Percentiles rank a stretch among this genome's conserved stretches.
These are phyloP conservation scores for Dothideomycetes sp. DNA, from an alignment of 2,329 filamentous ascomycete species.

Conservation along the genomic window DNA sequence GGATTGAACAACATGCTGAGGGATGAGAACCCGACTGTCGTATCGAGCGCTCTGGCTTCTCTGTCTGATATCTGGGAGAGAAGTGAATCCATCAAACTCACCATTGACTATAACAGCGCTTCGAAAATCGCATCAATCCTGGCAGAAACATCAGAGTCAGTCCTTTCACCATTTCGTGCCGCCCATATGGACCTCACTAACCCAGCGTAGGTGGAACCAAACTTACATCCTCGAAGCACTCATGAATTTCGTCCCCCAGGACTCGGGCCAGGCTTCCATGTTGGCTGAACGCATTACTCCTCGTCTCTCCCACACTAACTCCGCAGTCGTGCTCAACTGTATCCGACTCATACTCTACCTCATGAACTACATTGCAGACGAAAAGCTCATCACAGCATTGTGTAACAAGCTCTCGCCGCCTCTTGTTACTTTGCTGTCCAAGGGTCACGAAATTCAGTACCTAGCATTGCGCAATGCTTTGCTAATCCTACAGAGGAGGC, in stretches of 20 bases:
- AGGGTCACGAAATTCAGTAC: conserved; percentile 97
- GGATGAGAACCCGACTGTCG: conserved; percentile 95
- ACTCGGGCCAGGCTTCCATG: conserved; percentile 75
- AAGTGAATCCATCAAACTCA: conserved; percentile 94
- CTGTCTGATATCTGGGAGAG: conserved; percentile 98
- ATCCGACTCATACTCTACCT: conserved; percentile 94
- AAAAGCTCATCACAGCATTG: conserved; percentile 76
- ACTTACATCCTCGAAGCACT: conserved; percentile 96
- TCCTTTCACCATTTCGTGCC: conserved; percentile 18
- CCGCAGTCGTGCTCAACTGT: conserved; percentile 88
- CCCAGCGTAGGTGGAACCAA: conserved; percentile 74
- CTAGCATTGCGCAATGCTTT: conserved; percentile 87
- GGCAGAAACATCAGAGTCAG: conserved; percentile 92
- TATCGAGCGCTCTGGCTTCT: conserved; percentile 82
- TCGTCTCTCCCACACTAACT: conserved; percentile 94
- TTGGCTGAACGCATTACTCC: conserved; percentile 90
- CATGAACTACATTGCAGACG: conserved; percentile 95
- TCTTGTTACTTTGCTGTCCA: conserved; percentile 86
- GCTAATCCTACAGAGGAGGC: conserved; percentile 82
- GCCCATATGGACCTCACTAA: conserved; percentile 16
- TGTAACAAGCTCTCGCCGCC: conserved; percentile 92
- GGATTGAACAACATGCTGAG: conserved; percentile 78
- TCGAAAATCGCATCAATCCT: conserved; percentile 97
- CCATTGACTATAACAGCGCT: conserved; percentile 93
- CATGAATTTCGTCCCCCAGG: conserved; percentile 95